Conservation (phyloP, 495 filamentous ascomycete species). For the Usnea hakonensis region DNA sequence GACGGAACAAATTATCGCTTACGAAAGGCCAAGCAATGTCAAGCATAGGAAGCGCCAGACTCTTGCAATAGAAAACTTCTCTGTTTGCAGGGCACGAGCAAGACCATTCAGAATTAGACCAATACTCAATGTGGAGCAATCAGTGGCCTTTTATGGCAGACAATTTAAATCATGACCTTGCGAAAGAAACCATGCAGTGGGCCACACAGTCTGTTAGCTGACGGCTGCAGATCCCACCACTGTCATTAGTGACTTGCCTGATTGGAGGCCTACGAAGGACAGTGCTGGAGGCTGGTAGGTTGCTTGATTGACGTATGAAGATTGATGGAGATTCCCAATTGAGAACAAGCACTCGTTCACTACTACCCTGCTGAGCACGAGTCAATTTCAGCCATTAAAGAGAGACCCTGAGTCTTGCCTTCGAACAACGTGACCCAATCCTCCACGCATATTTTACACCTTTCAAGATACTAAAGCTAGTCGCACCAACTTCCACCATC, state of each 20-base stretch:
- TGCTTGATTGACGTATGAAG: neutral
- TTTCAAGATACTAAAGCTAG: neutral
- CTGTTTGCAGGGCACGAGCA: neutral
- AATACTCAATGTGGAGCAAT: neutral
- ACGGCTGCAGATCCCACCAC: neutral
- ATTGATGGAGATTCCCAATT: neutral
- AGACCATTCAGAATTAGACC: neutral
- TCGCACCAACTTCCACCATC: neutral
- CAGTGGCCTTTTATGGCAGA: neutral
- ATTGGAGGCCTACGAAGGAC: neutral
- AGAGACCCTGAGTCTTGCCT: neutral
- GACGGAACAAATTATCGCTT: too few species aligned
- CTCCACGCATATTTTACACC: conserved; percentile 5
- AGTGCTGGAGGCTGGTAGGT: neutral
- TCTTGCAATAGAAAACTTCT: neutral
- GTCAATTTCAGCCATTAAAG: neutral
- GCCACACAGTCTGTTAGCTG: neutral
- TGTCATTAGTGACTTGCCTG: neutral
- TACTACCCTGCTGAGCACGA: neutral
- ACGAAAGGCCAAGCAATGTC: neutral
- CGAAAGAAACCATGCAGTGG: neutral
- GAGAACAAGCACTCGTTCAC: neutral
- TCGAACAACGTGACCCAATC: neutral
- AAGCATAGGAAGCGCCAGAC: neutral
- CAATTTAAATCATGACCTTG: neutral